phyloP scores from a whole-genome alignment of 2,329 filamentous ascomycete genomes.

The Gliomastix tumulicola region DNA sequence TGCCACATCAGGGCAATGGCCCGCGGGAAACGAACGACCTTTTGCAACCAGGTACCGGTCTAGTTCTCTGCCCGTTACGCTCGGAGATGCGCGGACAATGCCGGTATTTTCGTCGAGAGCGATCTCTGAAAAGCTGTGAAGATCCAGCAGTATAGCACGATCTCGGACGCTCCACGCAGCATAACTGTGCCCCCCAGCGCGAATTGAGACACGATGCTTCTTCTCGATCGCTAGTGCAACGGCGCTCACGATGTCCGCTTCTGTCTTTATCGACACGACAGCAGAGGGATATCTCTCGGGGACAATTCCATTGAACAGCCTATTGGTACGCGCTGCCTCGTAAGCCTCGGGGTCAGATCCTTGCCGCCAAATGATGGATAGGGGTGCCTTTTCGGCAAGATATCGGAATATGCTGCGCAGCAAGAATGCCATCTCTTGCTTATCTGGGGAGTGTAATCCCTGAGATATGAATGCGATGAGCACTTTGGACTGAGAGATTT shows the following conservation, averaged over 20 bases:
- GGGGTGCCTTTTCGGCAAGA: not conserved
- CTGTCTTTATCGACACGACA: not conserved
- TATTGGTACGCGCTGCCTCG: not conserved
- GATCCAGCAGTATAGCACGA: conserved; percentile 32
- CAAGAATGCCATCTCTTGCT: too few relatives aligned
- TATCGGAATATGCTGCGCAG: too few relatives aligned
- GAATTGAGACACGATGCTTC: conserved; percentile 29
- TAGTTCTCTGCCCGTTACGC: conserved; percentile 35
- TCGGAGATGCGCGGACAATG: conserved; percentile 35
- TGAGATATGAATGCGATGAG: too few relatives aligned
- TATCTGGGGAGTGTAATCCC: too few relatives aligned
- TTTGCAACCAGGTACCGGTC: conserved; percentile 27
- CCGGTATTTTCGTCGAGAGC: conserved; percentile 26
- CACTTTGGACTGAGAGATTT: too few relatives aligned
- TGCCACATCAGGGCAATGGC: conserved; percentile 50
- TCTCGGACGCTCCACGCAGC: conserved; percentile 41
- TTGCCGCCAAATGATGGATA: not conserved
- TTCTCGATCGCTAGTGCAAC: not conserved
- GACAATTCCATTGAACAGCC: not conserved
- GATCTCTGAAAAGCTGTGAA: conserved; percentile 21
- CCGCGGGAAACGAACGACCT: conserved; percentile 41
- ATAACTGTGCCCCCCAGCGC: conserved; percentile 42
- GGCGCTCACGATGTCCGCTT: not conserved
- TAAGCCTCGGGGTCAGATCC: not conserved
- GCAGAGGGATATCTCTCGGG: not conserved